phyloP scores from a whole-genome alignment of 2,329 filamentous ascomycete species.

The Aciculosporium take region DNA sequence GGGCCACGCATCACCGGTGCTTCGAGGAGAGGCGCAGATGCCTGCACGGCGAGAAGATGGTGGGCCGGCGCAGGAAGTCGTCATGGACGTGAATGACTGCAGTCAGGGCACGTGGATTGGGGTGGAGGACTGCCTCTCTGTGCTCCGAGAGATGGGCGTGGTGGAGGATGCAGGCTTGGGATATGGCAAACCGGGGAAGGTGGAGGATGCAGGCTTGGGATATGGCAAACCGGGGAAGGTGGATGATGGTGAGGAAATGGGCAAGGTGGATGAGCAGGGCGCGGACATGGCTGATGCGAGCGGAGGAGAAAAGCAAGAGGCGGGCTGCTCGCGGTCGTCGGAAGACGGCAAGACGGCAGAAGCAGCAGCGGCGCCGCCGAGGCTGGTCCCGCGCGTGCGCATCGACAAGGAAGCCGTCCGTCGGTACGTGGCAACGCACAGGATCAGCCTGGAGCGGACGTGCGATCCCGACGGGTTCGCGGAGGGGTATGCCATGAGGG shows the following conservation, averaged over 20 bases:
- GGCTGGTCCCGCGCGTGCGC: slow-evolving; percentile 30
- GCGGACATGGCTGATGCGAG: neutral
- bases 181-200: slow-evolving; percentile 21
- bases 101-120: slow-evolving; percentile 71
- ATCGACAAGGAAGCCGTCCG: slow-evolving; percentile 44
- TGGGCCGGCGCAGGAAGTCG: slow-evolving; percentile 19
- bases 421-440: slow-evolving; percentile 50
- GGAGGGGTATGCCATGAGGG: slow-evolving; percentile 45
- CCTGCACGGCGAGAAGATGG: neutral
- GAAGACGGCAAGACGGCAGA: slow-evolving; percentile 3
- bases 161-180: slow-evolving; percentile 42
- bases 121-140: slow-evolving; percentile 65
- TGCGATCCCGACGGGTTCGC: slow-evolving; percentile 66
- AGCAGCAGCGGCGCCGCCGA: slow-evolving; percentile 5
- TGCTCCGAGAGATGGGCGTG: slow-evolving; percentile 68
- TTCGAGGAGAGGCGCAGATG: neutral
- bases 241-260: no score
- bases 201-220: slow-evolving; percentile 27
- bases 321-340: neutral
- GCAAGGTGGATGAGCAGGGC: neutral
- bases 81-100: slow-evolving; percentile 56
- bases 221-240: slow-evolving; percentile 19
- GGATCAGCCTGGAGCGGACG: slow-evolving; percentile 47
- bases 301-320: neutral
- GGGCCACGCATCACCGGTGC: neutral